Conservation (phyloP, 2,329 filamentous ascomycete genomes). For the Polytolypa hystricis region DNA sequence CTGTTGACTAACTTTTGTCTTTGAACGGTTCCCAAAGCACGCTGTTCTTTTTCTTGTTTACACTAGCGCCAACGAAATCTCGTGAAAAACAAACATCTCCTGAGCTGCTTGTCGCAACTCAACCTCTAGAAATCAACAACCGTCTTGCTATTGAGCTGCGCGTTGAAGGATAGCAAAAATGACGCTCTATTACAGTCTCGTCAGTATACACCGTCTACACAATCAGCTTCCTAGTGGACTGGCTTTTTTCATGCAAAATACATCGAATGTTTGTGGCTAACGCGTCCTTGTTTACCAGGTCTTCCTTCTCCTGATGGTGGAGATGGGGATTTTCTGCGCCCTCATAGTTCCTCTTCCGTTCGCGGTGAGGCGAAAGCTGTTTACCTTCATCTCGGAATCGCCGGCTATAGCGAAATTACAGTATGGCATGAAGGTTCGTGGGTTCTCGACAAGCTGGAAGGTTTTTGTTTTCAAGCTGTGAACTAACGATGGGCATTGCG, state of each 20-base stretch:
- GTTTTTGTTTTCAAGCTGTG: too few species aligned
- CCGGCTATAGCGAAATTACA: conserved; percentile 79
- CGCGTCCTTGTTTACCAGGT: too few species aligned
- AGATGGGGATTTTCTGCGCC: conserved; percentile 40
- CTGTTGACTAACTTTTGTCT: too few species aligned
- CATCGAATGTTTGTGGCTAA: too few species aligned
- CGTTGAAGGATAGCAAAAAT: conserved; percentile 35
- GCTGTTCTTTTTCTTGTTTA: too few species aligned
- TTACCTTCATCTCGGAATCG: conserved; percentile 91
- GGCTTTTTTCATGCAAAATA: too few species aligned
- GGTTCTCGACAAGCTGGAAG: too few species aligned
- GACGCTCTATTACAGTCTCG: conserved; percentile 60
- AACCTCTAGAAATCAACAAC: too few species aligned
- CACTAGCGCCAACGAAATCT: not conserved
- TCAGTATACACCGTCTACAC: too few species aligned
- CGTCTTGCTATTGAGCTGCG: not conserved
- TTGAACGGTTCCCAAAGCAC: too few species aligned
- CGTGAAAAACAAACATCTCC: not conserved
- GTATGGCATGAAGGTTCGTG: conserved; percentile 75
- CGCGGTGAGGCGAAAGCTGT: conserved; percentile 71
- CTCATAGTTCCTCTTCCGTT: conserved; percentile 74
- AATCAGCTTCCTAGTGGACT: conserved; percentile 9
- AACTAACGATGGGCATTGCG: too few species aligned
- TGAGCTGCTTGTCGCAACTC: too few species aligned
- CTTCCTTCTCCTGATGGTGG: conserved; percentile 38